These are phyloP conservation scores for Aureobasidium sp. DNA, from an alignment of 2,329 filamentous ascomycete genomes.

Conservation along the genomic window DNA sequence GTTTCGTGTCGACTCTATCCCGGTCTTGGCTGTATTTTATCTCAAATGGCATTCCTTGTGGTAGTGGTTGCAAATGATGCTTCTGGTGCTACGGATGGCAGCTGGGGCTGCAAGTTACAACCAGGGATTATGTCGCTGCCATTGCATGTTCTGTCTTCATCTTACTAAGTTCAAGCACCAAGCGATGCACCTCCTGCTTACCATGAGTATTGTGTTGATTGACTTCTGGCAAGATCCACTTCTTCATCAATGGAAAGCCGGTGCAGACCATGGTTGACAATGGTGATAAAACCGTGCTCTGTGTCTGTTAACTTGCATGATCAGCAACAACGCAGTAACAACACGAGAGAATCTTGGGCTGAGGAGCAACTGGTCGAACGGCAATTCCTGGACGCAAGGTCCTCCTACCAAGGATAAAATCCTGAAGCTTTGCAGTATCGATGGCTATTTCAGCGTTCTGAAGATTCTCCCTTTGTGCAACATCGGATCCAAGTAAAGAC, in stretches of 20 bases:
- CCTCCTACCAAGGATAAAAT: constrained; percentile 58
- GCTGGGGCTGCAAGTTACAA: background rate
- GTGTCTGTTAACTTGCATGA: too few species aligned
- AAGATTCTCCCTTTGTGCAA: too few species aligned
- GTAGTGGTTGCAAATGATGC: background rate
- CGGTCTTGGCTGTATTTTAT: background rate
- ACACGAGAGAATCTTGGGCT: constrained; percentile 28
- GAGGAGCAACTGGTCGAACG: constrained; percentile 61
- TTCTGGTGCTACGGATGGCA: background rate
- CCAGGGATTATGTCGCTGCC: background rate
- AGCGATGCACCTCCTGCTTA: constrained; percentile 58
- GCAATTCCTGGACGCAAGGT: constrained; percentile 66
- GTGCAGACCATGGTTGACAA: constrained; percentile 48
- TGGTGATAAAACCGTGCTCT: constrained; percentile 40
- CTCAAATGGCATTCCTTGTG: background rate
- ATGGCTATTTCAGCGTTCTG: background rate
- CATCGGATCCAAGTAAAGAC: too few species aligned
- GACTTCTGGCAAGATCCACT: constrained; percentile 54
- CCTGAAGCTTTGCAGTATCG: constrained; percentile 60
- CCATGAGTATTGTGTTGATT: constrained; percentile 78
- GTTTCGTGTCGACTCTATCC: background rate
- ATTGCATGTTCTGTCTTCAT: constrained; percentile 35
- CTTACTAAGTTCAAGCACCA: constrained; percentile 56
- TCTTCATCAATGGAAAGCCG: constrained; percentile 58
- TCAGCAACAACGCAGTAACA: too few species aligned